Conservation (phyloP, 179 eudicot genomes). For the Dionaea muscipula region DNA sequence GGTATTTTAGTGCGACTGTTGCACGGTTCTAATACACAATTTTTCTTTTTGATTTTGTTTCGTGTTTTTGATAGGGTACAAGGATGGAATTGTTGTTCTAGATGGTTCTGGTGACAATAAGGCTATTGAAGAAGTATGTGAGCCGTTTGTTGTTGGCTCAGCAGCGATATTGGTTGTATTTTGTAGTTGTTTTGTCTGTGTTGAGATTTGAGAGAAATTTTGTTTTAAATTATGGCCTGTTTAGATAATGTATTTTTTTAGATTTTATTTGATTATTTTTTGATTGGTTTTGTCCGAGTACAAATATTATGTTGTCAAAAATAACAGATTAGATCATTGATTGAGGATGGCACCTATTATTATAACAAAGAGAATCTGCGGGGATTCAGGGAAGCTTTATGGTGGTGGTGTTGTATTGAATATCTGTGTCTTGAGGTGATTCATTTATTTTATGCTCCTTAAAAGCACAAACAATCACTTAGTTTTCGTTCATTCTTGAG, state of each 20-base stretch:
- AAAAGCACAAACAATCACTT: too few relatives aligned
- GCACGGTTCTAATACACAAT: too few relatives aligned
- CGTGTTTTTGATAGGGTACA: too few relatives aligned
- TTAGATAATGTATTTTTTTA: too few relatives aligned
- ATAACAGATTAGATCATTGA: conserved; percentile 57
- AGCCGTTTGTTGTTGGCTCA: conserved; percentile 47
- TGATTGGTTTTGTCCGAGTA: background rate
- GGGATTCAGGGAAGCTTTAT: conserved; percentile 86
- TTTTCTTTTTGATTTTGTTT: too few relatives aligned
- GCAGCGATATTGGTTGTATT: background rate
- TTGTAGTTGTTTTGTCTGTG: background rate
- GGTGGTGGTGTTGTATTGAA: conserved; percentile 96
- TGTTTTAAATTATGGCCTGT: too few relatives aligned
- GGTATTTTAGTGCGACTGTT: too few relatives aligned
- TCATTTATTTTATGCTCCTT: too few relatives aligned
- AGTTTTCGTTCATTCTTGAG: too few relatives aligned
- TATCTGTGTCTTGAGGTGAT: too few relatives aligned
- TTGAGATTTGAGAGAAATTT: background rate
- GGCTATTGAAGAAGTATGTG: conserved; percentile 80
- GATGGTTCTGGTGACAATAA: conserved; percentile 93
- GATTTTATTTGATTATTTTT: too few relatives aligned
- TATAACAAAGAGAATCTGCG: conserved; percentile 89
- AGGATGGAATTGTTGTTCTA: conserved; percentile 82
- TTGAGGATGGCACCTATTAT: conserved; percentile 66
- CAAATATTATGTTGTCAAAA: too few relatives aligned